Base-by-base conservation (phyloP, 192 early-diverging fungal species). In the Backusella tuberculispora region DNA sequence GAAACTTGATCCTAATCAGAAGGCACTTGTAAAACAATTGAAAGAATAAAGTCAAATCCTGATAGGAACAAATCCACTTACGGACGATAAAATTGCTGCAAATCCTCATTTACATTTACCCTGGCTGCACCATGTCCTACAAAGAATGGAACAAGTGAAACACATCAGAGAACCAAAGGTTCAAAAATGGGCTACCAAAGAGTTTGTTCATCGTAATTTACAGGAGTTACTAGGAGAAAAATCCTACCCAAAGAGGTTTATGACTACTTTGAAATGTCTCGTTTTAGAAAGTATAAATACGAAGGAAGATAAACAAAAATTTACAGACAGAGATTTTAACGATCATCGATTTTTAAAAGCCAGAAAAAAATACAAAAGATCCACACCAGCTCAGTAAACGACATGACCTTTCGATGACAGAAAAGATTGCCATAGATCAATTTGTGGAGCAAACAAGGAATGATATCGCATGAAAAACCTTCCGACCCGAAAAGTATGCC, bases 401-500 rank as follows among this genome's bases (percentile, higher is more conserved):
- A 5, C 26, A 42, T 15, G 64, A 37, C 21, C 37, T 66, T 38
- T 19, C 37, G 2, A 34, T 19, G 1, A 9, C 26, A 66, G 29
- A 73, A 19, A 34, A 24, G 19, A 6, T 37, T 73, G 17, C 53
- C 53, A 17, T 60, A 21, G 53, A 73, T 47, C 19, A n/a, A 2
- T 73, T 73, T 6, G 34, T 73, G 10, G 3, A 63, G 13, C 7
- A 42, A 14, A 48, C 46, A 46, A 70, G 14, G 41, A 37, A 6
- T 15, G 12, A 53, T 21, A 64, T 73, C 17, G 1, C 19, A 1
- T 19, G n/a, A 0, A 73, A 64, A 15, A 53, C 42, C 13, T 74
- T 74, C 37, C 44, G 66, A n/a, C 73, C 73, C 24, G 47, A 67
- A 68, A 66, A 74, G 46, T 74, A 53, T 21, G 67, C 73, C 13